Base-by-base conservation (phyloP, 768 basidiomycete genomes). In the Epithele typhae region DNA sequence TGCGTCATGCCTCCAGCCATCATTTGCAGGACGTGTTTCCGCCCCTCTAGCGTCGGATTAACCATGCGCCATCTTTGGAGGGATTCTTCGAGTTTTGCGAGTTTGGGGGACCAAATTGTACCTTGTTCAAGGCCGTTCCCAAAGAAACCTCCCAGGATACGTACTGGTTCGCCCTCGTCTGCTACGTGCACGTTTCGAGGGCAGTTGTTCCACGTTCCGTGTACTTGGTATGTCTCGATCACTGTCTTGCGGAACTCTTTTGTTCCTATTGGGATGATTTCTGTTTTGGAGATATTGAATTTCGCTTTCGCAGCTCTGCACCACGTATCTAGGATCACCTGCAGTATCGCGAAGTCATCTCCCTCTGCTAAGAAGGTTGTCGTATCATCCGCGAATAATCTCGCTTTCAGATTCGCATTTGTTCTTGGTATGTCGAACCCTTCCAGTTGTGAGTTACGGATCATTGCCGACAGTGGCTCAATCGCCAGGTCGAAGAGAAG, bases 401-500 rank as follows among this genome's bases (percentile, higher is more conserved):
- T 54, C 0, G 58, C 27, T 0, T 56, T 44, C 0, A 64, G 24
- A 4, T 22, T 46, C 6, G 54, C 45, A 3, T 14, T 24, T 0
- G 25, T 11, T 1, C 53, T 50, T 0, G 52, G 54, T 3, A 65
- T 52, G 2, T 25, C 23, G 19, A 57, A 56, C 0, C 62, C 63
- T 7, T 44, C 10, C 1, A 66, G 42, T 12, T 37, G 3, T 4
- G 54, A 45, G 15, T 45, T 25, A 11, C 62, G 19, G 0, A 64
- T 39, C 14, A 45, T 42, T 3, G 40, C 21, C 1, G 63, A 60
- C 3, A 67, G 54, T 0, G 64, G 63, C 37, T 68, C 64, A 2
- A 66, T 68, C 0, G 65, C 62, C 0, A 66, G 25, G 43, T 64
- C 47, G 12, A 64, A 68, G 0, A 68, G 60, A 0, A 67, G 54